Evolutionary conservation across 495 filamentous ascomycete genomes (phyloP).

Genomic region (Aspergillus funiculosus): DNA sequence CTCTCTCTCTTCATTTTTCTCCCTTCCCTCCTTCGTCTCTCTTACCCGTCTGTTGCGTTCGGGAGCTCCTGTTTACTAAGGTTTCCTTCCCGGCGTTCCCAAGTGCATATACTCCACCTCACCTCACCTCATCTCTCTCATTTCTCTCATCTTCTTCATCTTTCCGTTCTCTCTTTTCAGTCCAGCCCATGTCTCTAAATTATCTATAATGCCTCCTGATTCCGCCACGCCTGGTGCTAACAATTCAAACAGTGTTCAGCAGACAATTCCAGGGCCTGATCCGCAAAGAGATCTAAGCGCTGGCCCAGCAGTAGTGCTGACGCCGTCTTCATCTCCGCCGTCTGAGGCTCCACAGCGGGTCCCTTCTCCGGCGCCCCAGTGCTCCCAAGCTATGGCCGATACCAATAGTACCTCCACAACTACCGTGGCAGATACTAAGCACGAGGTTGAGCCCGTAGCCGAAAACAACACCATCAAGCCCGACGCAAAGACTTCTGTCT

Average conservation of each 20-base stretch:
- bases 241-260: constrained; percentile 6
- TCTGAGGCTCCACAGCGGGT: constrained; percentile 21
- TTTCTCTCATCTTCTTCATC: neutral
- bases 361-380: constrained; percentile 10
- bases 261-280: constrained; percentile 4
- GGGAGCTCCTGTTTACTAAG: too few relatives aligned
- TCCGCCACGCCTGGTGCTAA: neutral
- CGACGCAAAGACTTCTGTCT: constrained; percentile 21
- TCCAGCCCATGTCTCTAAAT: neutral
- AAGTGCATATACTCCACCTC: too few relatives aligned
- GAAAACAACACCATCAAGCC: constrained; percentile 29
- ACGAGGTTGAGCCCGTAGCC: constrained; percentile 25
- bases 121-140: too few relatives aligned
- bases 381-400: constrained; percentile 26
- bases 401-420: constrained; percentile 14
- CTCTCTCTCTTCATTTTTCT: neutral
- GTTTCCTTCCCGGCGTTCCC: too few relatives aligned
- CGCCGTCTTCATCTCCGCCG: constrained; percentile 15
- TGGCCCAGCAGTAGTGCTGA: neutral
- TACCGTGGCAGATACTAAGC: constrained; percentile 21
- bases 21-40: neutral
- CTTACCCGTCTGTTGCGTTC: neutral
- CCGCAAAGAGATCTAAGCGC: constrained; percentile 15
- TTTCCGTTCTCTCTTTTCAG: neutral
- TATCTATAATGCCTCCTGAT: constrained; percentile 6